phyloP scores from a whole-genome alignment of 2,329 filamentous ascomycete genomes.

The Phaeosphaeriaceae sp. region DNA sequence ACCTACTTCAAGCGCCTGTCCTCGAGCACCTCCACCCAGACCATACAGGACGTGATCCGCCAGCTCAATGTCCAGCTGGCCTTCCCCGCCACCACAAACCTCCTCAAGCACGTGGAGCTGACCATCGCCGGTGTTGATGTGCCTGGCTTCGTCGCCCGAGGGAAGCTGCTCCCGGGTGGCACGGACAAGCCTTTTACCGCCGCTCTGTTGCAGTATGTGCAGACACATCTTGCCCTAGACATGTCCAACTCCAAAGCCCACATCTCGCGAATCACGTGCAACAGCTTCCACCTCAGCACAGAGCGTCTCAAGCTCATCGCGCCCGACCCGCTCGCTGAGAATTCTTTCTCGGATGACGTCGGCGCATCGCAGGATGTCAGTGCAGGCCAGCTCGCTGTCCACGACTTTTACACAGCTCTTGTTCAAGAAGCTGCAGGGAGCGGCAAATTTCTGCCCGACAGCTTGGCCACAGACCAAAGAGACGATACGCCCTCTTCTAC shows the following conservation, averaged over 20 bases:
- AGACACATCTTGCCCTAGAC: slow-evolving; percentile 51
- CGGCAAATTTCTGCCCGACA: slow-evolving; percentile 38
- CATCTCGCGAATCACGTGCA: slow-evolving; percentile 52
- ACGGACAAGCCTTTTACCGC: slow-evolving; percentile 46
- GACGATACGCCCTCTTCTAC: slow-evolving; percentile 35
- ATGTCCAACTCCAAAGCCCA: slow-evolving; percentile 48
- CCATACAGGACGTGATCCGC: slow-evolving; percentile 39
- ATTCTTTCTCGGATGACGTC: slow-evolving; percentile 32
- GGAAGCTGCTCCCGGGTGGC: slow-evolving; percentile 23
- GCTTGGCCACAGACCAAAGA: slow-evolving; percentile 11
- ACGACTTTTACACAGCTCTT: slow-evolving; percentile 39
- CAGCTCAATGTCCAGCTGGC: slow-evolving; percentile 46
- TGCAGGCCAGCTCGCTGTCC: slow-evolving; percentile 39
- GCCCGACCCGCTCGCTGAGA: slow-evolving; percentile 32
- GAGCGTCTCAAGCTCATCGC: slow-evolving; percentile 50
- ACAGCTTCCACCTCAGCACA: slow-evolving; percentile 49
- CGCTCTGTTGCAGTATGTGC: slow-evolving; percentile 49
- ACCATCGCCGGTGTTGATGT: slow-evolving; percentile 52
- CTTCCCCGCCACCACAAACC: slow-evolving; percentile 35
- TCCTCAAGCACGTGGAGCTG: slow-evolving; percentile 53
- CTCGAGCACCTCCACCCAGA: slow-evolving; percentile 32
- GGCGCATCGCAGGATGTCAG: slow-evolving; percentile 31
- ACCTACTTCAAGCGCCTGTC: slow-evolving; percentile 68
- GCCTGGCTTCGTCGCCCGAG: slow-evolving; percentile 40
- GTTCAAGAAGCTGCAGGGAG: slow-evolving; percentile 42